Conservation (phyloP, 73 alveolate genomes). For the Blepharisma japonicum region DNA sequence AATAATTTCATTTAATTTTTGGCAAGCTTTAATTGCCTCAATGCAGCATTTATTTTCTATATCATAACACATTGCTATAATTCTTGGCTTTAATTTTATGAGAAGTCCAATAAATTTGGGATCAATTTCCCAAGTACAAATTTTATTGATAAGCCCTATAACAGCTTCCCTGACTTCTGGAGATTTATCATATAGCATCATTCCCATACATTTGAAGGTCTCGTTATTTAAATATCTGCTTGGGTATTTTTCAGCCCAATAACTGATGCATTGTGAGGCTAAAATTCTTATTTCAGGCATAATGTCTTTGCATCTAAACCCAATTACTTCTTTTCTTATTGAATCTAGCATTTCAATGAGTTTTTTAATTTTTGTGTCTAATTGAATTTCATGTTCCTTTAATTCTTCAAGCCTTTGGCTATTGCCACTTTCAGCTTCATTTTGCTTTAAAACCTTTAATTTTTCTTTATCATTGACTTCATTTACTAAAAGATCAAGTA, state of each 20-base stretch:
- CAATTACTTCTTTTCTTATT: background rate
- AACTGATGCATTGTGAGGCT: background rate
- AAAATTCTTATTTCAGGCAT: background rate
- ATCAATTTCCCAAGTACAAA: too few species aligned
- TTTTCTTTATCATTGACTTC: background rate
- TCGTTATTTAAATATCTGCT: background rate
- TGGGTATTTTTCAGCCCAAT: slow-evolving; percentile 3
- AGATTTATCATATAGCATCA: background rate
- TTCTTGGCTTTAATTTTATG: background rate
- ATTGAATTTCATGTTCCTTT: background rate
- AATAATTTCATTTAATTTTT: background rate
- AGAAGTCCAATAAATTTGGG: background rate
- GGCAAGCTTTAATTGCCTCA: background rate
- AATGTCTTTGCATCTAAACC: background rate
- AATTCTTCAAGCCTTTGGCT: background rate
- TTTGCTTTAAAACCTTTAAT: background rate
- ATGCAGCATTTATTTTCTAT: slow-evolving; percentile 18
- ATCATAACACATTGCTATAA: slow-evolving; percentile 24
- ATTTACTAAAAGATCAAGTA: slow-evolving; percentile 2
- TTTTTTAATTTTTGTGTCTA: background rate
- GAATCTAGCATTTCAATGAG: background rate
- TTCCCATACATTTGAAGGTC: background rate
- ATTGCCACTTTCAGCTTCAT: background rate
- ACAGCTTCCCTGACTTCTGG: background rate
- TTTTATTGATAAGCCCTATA: too few species aligned